Base-by-base conservation (phyloP, 768 basidiomycete genomes). In the Clitopilus passeckerianus region DNA sequence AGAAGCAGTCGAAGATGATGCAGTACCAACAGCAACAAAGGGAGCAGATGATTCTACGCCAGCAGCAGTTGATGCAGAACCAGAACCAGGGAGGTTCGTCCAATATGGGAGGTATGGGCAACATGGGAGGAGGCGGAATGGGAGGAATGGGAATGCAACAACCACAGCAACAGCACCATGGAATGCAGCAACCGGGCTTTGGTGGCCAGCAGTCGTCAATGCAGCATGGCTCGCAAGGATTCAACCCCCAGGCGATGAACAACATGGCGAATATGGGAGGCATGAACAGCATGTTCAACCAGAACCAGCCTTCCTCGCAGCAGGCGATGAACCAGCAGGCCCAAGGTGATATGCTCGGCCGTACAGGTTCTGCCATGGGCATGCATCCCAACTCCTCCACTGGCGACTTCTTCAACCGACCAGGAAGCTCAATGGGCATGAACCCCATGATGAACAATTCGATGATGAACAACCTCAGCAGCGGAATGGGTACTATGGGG, bases 1-100 rank as follows among this genome's bases (percentile, higher is more conserved):
- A 66, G 46, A 70, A 67, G 54, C 54, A 63, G 52, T 63, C 64
- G 37, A 67, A 69, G 53, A 66, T 69, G 61, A 58, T 58, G 54
- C 41, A 20, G 30, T 62, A 44, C 15, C 54, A 59, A 54, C 64
- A 65, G 61, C 64, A 59, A 57, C 64, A 67, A 59, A 62, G 59
- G 57, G 50, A 61, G 58, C 61, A 64, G 57, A 53, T 68, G 64
- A 61, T 60, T 57, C 53, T 60, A 52, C 57, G 61, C 23, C 55
- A 64, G 58, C 55, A 63, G 33, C 58, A 60, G 54, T 15, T n/a
- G 14, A n/a, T 22, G 56, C 59, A 60, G 24, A 35, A 43, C 55
- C 55, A 60, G 41, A 57, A 61, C 24, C 63, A 59, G 35, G 22
- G 46, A 20, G 46, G 46, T 3, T n/a, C n/a, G n/a, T n/a, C 46